Evolutionary conservation across 164 flowering plant genomes (phyloP).

Genomic region (Piper longum): DNA sequence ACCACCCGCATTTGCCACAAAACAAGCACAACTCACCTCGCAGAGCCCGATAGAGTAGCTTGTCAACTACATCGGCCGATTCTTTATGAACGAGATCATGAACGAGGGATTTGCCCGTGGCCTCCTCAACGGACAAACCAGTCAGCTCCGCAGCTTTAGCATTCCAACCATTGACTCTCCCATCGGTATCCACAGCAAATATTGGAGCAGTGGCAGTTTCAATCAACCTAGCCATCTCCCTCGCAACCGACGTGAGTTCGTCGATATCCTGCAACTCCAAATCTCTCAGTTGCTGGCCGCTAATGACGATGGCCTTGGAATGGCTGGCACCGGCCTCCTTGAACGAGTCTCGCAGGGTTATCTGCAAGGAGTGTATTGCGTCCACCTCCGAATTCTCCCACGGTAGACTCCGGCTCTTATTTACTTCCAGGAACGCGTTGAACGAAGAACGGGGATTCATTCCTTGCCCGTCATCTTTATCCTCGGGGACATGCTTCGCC

Average conservation of each 20-base stretch:
- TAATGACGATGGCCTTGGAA: background rate
- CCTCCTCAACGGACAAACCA: slow-evolving; percentile 5
- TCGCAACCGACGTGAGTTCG: slow-evolving; percentile 6
- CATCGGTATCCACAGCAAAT: slow-evolving; percentile 8
- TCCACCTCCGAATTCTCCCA: slow-evolving; percentile 16
- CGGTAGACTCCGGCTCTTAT: slow-evolving; percentile 14
- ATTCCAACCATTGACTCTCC: slow-evolving; percentile 12
- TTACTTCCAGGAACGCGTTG: slow-evolving; percentile 21
- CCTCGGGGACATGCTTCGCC: slow-evolving; percentile 17
- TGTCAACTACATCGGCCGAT: slow-evolving; percentile 5
- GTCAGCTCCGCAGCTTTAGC: slow-evolving; percentile 11
- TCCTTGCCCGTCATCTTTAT: slow-evolving; percentile 13
- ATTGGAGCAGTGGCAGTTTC: slow-evolving; percentile 12
- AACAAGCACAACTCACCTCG: too few species aligned
- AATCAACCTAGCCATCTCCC: slow-evolving; percentile 9
- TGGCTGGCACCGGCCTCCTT: slow-evolving; percentile 6
- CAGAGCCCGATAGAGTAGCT: background rate
- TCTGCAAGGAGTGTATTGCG: slow-evolving; percentile 20
- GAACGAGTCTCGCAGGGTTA: slow-evolving; percentile 17
- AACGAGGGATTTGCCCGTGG: slow-evolving; percentile 8
- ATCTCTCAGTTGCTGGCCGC: background rate
- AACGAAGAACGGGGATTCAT: slow-evolving; percentile 25
- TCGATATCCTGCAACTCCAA: slow-evolving; percentile 4
- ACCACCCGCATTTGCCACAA: too few species aligned
- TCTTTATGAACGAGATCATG: slow-evolving; percentile 6